Conservation (phyloP, 148 eudicot genomes). For the Rhododendron kiyosumense region DNA sequence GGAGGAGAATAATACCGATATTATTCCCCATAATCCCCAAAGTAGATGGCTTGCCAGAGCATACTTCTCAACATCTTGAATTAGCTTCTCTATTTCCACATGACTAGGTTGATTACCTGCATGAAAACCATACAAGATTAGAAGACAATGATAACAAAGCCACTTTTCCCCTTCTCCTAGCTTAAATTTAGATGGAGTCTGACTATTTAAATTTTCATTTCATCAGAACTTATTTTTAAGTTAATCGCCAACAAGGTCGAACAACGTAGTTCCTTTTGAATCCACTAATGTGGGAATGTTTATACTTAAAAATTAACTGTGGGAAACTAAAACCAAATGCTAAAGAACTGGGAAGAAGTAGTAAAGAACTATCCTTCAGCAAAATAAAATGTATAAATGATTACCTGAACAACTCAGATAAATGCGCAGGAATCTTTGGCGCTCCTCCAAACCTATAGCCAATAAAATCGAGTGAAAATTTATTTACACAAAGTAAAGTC, state of each 20-base stretch:
- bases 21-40: constrained; percentile 96
- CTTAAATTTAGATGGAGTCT: neutral
- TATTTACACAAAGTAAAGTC: neutral
- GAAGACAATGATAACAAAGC: no score
- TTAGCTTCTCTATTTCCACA: constrained; percentile 39
- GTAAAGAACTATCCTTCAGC: neutral
- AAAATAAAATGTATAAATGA: neutral
- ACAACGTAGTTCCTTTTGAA: neutral
- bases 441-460: constrained; percentile 66
- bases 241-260: neutral
- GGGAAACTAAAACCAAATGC: neutral
- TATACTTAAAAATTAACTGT: neutral
- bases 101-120: constrained; percentile 60
- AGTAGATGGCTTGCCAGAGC: constrained; percentile 75
- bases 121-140: constrained; percentile 11
- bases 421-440: constrained; percentile 49
- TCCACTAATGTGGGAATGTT: neutral
- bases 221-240: neutral
- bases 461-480: neutral
- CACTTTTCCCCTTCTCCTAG: neutral
- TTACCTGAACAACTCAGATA: constrained; percentile 76
- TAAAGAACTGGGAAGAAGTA: neutral
- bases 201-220: neutral
- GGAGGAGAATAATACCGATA: constrained; percentile 55
- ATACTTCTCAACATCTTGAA: constrained; percentile 75